phyloP scores from a whole-genome alignment of 179 eudicot genomes.

The Beta macrorhiza region DNA sequence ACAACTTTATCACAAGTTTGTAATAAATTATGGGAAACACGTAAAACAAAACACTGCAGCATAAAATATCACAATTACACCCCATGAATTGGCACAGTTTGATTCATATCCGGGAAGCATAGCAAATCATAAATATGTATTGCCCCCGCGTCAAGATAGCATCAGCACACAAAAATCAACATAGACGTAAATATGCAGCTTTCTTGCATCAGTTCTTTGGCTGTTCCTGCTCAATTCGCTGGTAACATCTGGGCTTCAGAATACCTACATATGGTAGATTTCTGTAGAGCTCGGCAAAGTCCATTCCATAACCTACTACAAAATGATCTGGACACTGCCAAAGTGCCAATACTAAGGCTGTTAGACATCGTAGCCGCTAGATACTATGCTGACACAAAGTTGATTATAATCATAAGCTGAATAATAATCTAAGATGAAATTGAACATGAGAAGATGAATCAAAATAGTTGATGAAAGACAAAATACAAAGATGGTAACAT shows the following conservation, averaged over 20 bases:
- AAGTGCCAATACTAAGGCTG: slow-evolving; percentile 41
- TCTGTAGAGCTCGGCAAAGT: slow-evolving; percentile 71
- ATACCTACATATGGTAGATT: slow-evolving; percentile 87
- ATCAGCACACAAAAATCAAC: no score
- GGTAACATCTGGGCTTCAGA: slow-evolving; percentile 75
- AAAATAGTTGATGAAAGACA: neutral
- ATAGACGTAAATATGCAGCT: neutral
- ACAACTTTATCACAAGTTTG: no score
- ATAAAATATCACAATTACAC: no score
- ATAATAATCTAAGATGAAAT: neutral
- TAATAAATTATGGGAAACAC: no score
- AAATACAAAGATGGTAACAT: neutral
- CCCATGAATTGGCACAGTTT: no score
- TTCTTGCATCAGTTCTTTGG: slow-evolving; percentile 16
- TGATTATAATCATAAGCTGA: neutral
- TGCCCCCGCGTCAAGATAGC: no score
- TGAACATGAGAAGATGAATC: neutral
- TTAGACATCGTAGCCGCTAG: neutral
- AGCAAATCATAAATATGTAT: no score
- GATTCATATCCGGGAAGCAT: no score
- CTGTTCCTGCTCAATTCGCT: neutral
- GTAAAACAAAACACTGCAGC: no score
- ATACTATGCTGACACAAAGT: neutral
- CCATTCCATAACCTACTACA: slow-evolving; percentile 91
- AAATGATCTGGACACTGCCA: slow-evolving; percentile 79